These are phyloP conservation scores for Cyamopsis tetragonoloba DNA, from an alignment of 306 rosid species.

Conservation along the genomic window DNA sequence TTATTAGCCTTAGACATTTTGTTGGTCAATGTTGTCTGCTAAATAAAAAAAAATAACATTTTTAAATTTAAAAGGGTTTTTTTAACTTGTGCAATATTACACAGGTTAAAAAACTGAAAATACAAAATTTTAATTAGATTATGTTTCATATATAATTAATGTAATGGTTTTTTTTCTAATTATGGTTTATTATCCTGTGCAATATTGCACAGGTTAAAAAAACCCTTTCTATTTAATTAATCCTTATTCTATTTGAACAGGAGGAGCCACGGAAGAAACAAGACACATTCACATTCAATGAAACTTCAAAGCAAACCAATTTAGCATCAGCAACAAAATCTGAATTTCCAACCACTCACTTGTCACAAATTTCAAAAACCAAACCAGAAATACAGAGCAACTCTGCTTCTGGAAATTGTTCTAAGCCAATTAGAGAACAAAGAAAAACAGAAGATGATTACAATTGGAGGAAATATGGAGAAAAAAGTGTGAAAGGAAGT, in stretches of 20 bases:
- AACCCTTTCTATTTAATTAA: no score
- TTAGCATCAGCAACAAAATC: constrained; percentile 11
- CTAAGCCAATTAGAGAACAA: constrained; percentile 38
- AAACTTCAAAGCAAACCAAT: constrained; percentile 18
- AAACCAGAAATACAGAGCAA: constrained; percentile 19
- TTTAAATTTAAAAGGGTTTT: background rate
- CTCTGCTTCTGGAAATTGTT: constrained; percentile 12
- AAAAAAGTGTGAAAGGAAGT: constrained; percentile 73
- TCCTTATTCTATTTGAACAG: constrained; percentile 20
- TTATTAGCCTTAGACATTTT: no score
- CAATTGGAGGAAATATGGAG: constrained; percentile 83
- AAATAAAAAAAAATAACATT: background rate
- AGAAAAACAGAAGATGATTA: constrained; percentile 62
- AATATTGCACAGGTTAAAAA: no score
- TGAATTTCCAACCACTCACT: constrained; percentile 11
- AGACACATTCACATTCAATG: constrained; percentile 33
- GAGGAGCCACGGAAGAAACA: constrained; percentile 29
- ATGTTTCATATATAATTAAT: no score
- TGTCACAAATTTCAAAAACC: constrained; percentile 27
- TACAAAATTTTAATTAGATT: no score
- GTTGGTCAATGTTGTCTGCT: background rate
- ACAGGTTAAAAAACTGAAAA: no score
- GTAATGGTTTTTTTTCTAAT: no score
- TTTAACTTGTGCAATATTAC: no score
- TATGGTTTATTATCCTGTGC: no score